Conservation (phyloP, 495 filamentous ascomycete genomes). For the Achaetomiella virescens region DNA sequence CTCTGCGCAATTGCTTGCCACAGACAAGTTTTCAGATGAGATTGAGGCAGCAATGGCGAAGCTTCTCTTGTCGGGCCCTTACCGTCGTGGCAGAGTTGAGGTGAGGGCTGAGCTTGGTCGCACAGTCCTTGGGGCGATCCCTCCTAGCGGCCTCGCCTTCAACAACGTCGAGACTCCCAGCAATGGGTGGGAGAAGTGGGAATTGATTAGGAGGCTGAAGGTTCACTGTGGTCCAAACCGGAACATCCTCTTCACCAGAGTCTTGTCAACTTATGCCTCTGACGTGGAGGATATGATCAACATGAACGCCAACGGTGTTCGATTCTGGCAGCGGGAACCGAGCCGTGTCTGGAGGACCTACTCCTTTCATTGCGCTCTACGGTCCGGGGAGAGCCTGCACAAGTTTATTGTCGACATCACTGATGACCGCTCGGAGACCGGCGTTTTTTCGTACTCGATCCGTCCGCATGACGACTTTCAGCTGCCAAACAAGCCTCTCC, state of each 20-base stretch:
- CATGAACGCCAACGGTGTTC: slow-evolving; percentile 14
- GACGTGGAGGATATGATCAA: slow-evolving; percentile 35
- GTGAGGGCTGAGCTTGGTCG: slow-evolving; percentile 42
- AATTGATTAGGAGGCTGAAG: slow-evolving; percentile 20
- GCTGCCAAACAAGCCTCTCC: not conserved
- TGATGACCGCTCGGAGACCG: slow-evolving; percentile 28
- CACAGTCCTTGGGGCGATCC: slow-evolving; percentile 25
- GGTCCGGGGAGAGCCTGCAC: not conserved
- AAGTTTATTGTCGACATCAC: slow-evolving; percentile 48
- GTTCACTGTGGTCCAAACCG: slow-evolving; percentile 6
- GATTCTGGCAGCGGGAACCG: slow-evolving; percentile 15
- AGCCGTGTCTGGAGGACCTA: slow-evolving; percentile 37
- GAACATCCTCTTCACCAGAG: slow-evolving; percentile 35
- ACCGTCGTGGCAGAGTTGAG: slow-evolving; percentile 27
- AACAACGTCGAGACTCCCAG: slow-evolving; percentile 7
- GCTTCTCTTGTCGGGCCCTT: slow-evolving; percentile 12
- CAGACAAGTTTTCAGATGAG: slow-evolving; percentile 2
- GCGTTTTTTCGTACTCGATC: slow-evolving; percentile 24
- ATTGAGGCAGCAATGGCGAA: slow-evolving; percentile 9
- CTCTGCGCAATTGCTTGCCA: not conserved
- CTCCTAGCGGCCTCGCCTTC: slow-evolving; percentile 13
- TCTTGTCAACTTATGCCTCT: slow-evolving; percentile 30
- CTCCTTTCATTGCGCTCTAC: slow-evolving; percentile 42
- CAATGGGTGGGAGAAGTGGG: slow-evolving; percentile 18
- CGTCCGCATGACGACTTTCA: not conserved